Percentiles rank a stretch among this genome's conserved stretches.
Evolutionary conservation across 192 early-diverging fungal genomes (phyloP).

Genomic region (Physocladia obscura): DNA sequence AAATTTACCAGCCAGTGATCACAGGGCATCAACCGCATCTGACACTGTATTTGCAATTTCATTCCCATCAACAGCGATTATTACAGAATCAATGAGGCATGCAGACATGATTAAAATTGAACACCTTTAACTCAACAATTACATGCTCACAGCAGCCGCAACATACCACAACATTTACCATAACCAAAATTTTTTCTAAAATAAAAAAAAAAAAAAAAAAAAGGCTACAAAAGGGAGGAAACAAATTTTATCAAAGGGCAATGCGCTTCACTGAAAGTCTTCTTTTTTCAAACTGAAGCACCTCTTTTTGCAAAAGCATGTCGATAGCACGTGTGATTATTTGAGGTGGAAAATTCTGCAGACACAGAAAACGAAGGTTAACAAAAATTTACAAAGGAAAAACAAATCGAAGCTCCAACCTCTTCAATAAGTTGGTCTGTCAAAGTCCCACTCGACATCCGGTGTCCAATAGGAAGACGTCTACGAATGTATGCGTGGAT

Average conservation of each 20-base stretch:
- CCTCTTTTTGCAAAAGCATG: conserved; percentile 35
- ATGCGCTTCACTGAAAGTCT: conserved; percentile 16
- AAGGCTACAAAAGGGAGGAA: no score
- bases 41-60: no score
- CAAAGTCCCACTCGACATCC: conserved; percentile 53
- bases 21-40: no score
- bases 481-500: conserved; percentile 82
- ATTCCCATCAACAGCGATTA: no score
- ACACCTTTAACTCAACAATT: no score
- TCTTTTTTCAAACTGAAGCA: conserved; percentile 32
- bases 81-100: no score
- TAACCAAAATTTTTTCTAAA: no score
- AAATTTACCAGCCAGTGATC: no score
- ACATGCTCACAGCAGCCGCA: no score
- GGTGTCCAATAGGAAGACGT: conserved; percentile 85
- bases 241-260: conserved; percentile 5
- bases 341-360: conserved; percentile 45
- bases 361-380: background rate
- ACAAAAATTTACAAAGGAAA: background rate
- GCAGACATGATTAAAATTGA: no score
- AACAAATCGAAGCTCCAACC: background rate
- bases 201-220: no score
- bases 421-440: conserved; percentile 60
- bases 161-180: no score
- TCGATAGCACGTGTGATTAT: conserved; percentile 31